Conservation (phyloP, 768 basidiomycete genomes). For the Boletus patriciae region DNA sequence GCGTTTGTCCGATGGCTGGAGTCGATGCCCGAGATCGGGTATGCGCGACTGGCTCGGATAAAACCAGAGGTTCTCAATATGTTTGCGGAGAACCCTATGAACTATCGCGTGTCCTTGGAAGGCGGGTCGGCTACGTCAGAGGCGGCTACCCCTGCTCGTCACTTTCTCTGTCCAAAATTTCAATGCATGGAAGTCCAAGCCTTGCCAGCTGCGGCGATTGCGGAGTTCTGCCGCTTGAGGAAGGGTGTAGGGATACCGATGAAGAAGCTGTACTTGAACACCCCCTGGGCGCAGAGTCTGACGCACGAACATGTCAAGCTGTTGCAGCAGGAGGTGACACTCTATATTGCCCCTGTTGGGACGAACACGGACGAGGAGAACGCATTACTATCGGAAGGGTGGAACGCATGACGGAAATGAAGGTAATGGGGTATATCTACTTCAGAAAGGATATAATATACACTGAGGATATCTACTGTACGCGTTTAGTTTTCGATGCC, state of each 20-base stretch:
- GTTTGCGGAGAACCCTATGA: conserved; percentile 45
- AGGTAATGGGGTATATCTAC: conserved; percentile 1
- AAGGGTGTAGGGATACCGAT: conserved; percentile 44
- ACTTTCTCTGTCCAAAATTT: conserved; percentile 46
- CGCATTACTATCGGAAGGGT: conserved; percentile 27
- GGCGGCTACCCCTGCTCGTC: conserved; percentile 7
- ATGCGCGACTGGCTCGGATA: conserved; percentile 50
- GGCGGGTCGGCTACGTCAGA: background rate
- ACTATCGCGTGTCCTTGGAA: conserved; percentile 18
- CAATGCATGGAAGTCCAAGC: conserved; percentile 48
- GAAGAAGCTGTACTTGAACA: conserved; percentile 48
- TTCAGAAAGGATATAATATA: background rate
- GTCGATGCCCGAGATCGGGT: conserved; percentile 56
- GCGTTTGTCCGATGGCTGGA: conserved; percentile 51
- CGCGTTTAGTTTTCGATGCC: background rate
- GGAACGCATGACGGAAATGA: conserved; percentile 9
- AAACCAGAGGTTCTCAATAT: conserved; percentile 43
- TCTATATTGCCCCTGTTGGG: conserved; percentile 37
- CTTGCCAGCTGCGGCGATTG: conserved; percentile 33
- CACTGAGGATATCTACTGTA: conserved; percentile 11
- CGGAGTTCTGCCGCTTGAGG: conserved; percentile 39
- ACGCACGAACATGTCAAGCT: conserved; percentile 23
- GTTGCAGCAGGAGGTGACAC: conserved; percentile 24
- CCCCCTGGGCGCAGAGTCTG: conserved; percentile 28
- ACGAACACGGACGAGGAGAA: conserved; percentile 50